phyloP scores from a whole-genome alignment of 306 rosid species.

The Cucurbita ficifolia region DNA sequence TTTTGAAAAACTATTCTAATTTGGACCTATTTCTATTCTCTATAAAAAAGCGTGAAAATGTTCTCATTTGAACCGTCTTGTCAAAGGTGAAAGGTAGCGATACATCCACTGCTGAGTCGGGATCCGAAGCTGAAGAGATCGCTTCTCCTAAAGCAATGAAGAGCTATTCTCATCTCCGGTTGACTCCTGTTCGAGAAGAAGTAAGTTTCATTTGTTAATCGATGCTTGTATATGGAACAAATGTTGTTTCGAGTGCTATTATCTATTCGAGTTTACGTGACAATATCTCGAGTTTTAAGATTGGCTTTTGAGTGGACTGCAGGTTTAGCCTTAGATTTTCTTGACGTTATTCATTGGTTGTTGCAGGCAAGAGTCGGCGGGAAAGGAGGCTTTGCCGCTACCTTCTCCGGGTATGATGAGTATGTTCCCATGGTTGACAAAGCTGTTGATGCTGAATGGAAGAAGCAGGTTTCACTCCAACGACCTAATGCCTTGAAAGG shows the following conservation, averaged over 20 bases:
- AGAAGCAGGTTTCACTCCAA: conserved; percentile 48
- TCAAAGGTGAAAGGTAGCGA: conserved; percentile 80
- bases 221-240: not conserved
- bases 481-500: conserved; percentile 48
- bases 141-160: conserved; percentile 69
- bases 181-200: conserved; percentile 99
- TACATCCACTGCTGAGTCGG: conserved; percentile 97
- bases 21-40: not conserved
- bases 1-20: not conserved
- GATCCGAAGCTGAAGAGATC: conserved; percentile 92
- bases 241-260: not conserved
- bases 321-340: not conserved
- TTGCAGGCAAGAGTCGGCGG: conserved; percentile 60
- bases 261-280: not conserved
- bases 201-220: conserved; percentile 28
- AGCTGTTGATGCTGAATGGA: conserved; percentile 79
- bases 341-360: not conserved
- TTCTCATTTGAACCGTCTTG: not conserved
- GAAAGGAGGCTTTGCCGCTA: conserved; percentile 44
- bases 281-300: not conserved
- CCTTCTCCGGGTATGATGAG: conserved; percentile 69
- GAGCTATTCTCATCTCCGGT: conserved; percentile 66
- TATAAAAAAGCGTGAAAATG: not conserved
- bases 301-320: not conserved
- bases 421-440: conserved; percentile 96